These are phyloP conservation scores for Ceriops zippeliana DNA, from an alignment of 345 rosid species.

Conservation along the genomic window DNA sequence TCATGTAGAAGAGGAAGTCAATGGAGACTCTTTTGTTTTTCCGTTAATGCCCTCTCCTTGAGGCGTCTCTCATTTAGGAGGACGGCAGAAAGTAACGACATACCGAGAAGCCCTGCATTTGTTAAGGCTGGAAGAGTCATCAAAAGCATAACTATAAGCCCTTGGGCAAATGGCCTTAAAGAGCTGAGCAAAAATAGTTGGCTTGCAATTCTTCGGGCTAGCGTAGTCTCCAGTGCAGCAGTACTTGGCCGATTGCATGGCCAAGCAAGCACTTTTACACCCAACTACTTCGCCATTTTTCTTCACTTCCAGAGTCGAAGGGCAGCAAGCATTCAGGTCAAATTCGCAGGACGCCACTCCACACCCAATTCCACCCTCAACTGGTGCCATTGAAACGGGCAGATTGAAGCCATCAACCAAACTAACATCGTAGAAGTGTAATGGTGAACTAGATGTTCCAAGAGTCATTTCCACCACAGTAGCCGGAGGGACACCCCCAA, in stretches of 20 bases:
- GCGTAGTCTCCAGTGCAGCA: constrained; percentile 82
- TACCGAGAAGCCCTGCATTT: constrained; percentile 86
- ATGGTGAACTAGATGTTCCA: constrained; percentile 56
- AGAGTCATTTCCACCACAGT: constrained; percentile 90
- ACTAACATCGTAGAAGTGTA: constrained; percentile 95
- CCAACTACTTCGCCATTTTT: constrained; percentile 61
- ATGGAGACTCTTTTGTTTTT: too few species aligned
- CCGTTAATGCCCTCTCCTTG: too few species aligned
- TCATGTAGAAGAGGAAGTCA: too few species aligned
- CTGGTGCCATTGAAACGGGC: constrained; percentile 82
- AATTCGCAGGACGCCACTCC: constrained; percentile 83
- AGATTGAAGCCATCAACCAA: constrained; percentile 88
- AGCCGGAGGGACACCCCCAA: constrained; percentile 70
- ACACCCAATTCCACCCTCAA: constrained; percentile 85
- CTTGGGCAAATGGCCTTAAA: constrained; percentile 92
- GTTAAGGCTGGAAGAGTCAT: constrained; percentile 81
- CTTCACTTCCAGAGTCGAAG: constrained; percentile 77
- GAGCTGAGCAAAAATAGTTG: constrained; percentile 69
- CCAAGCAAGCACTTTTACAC: constrained; percentile 93
- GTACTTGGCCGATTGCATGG: constrained; percentile 82
- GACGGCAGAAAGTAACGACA: constrained; percentile 91
- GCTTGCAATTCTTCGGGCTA: constrained; percentile 72
- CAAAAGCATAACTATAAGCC: constrained; percentile 93
- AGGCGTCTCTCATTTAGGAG: constrained; percentile 17
- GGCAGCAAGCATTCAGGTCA: constrained; percentile 78